phyloP scores from a whole-genome alignment of 371 early-diverging fungal genomes.

The Rhizopus microsporus region DNA sequence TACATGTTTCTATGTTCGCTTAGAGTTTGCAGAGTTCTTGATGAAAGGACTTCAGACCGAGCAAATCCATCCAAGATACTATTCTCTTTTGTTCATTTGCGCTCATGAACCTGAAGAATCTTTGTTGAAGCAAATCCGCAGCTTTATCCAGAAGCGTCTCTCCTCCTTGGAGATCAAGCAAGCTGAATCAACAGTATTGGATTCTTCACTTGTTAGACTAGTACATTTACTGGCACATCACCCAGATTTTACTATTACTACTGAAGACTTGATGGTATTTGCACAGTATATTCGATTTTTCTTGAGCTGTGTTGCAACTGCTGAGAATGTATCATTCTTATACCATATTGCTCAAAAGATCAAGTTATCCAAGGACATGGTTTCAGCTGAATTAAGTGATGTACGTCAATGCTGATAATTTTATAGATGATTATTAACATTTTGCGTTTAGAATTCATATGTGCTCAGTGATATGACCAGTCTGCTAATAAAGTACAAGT shows the following conservation, averaged over 20 bases:
- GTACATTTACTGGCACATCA: slow-evolving; percentile 88
- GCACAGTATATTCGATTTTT: slow-evolving; percentile 81
- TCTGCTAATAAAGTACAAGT: slow-evolving; percentile 72
- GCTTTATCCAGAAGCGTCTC: slow-evolving; percentile 37
- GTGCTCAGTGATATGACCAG: slow-evolving; percentile 82
- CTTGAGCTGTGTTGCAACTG: slow-evolving; percentile 71
- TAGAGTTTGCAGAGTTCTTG: slow-evolving; percentile 68
- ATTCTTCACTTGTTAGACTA: slow-evolving; percentile 68
- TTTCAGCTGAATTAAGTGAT: slow-evolving; percentile 42
- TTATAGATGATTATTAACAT: neutral
- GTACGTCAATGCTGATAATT: slow-evolving; percentile 33
- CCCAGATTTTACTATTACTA: slow-evolving; percentile 78
- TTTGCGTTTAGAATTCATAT: slow-evolving; percentile 68
- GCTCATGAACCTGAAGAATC: slow-evolving; percentile 86
- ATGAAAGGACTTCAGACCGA: slow-evolving; percentile 64
- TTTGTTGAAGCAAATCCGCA: slow-evolving; percentile 49
- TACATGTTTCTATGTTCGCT: slow-evolving; percentile 82
- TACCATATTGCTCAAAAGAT: slow-evolving; percentile 76
- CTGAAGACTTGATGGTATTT: slow-evolving; percentile 55
- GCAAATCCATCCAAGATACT: slow-evolving; percentile 68
- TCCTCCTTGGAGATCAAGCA: slow-evolving; percentile 10
- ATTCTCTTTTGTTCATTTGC: slow-evolving; percentile 71
- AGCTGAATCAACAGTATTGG: slow-evolving; percentile 42
- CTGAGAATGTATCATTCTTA: slow-evolving; percentile 84
- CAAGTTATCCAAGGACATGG: slow-evolving; percentile 75